Evolutionary conservation across 768 basidiomycete species (phyloP), one percentile per base, ranked within the genome.

Genomic region (Crepidotus variabilis): DNA sequence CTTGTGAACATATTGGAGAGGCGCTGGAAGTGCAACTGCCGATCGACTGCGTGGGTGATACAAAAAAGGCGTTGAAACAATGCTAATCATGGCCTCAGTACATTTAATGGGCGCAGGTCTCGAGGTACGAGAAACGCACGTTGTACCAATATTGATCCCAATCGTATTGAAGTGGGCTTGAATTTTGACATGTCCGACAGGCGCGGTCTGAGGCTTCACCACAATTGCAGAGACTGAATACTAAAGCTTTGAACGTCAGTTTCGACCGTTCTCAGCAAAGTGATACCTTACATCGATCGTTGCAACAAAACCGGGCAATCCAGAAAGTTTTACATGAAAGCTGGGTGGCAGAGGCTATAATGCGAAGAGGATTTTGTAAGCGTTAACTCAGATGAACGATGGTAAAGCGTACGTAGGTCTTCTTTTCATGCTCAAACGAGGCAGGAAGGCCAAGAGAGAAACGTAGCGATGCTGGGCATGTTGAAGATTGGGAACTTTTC

Each of bases 251-350:
- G 32, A 20, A 28, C 50, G 34, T 49, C 21, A n/a, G 51, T 9
- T 51, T 8, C 50, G 47, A 36, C n/a, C 9, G n/a, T 33, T 21
- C 34, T n/a, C 1, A 33, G 13, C n/a, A 49, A 34, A 4, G 33
- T 16, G 16, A n/a, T 49, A 10, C 57, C 72, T 59, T 63, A 79
- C 79, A 57, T 81, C 80, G 52, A 88, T 82, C 6, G 69, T 78
- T 13, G 89, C 87, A 14, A 75, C 73, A 63, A 91, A 90, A 1
- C 89, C 90, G 9, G 89, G 89, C 6, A 90, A 67, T 2, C 88
- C 88, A 11, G 81, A 79, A 16, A 91, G 72, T 59, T 85, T 86
- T 14, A 86, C 82, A 55, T 83, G 75, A 58, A 83, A 86, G 11
- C 82, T 87, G 0, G 89, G 90, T 20, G 89, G 89, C 21, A 92